Base-by-base conservation (phyloP, 768 basidiomycete species). In the Kwoniella newhampshirensis region DNA sequence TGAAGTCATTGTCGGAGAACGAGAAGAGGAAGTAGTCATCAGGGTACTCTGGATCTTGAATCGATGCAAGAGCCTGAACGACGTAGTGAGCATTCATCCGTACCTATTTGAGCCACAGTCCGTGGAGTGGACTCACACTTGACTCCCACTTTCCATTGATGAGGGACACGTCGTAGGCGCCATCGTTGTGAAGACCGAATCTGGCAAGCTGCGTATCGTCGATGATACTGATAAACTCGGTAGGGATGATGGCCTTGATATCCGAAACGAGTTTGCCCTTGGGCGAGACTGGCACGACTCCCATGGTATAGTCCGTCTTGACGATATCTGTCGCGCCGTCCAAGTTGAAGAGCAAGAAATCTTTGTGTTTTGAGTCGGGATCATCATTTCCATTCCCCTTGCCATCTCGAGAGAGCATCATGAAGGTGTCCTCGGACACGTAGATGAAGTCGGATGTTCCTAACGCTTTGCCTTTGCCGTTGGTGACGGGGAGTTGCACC, bases 81-180 rank as follows among this genome's bases (percentile, higher is more conserved):
- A 47, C 9, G 12, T 20, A 7, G 5, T 39, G 8, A 41, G 36
- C 20, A 23, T 4, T 26, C 5, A 49, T n/a, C n/a, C n/a, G n/a
- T n/a, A n/a, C n/a, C n/a, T n/a, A n/a, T n/a, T n/a, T n/a, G 26
- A 12, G 21, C 15, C 20, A 35, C 35, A 17, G 41, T 39, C n/a
- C n/a, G 9, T 35, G 12, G 27, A 45, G 25, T 18, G 18, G 8
- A 63, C 61, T 54, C 42, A 63, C 82, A 13, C 85, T 77, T 1
- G 82, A 83, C 66, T 87, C 86, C 84, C 85, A 87, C 75, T 87
- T 87, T 0, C 80, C 81, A 58, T 81, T 81, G 46, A 87, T 81
- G n/a, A 85, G 78, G 0, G 81, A 82, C 30, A 77, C 59, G 59
- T 85, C 81, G 51, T 63, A 64, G 28, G 54, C 64, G 17, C 64